phyloP scores from a whole-genome alignment of 257 asterid genomes.

The Solanum microdontum region DNA sequence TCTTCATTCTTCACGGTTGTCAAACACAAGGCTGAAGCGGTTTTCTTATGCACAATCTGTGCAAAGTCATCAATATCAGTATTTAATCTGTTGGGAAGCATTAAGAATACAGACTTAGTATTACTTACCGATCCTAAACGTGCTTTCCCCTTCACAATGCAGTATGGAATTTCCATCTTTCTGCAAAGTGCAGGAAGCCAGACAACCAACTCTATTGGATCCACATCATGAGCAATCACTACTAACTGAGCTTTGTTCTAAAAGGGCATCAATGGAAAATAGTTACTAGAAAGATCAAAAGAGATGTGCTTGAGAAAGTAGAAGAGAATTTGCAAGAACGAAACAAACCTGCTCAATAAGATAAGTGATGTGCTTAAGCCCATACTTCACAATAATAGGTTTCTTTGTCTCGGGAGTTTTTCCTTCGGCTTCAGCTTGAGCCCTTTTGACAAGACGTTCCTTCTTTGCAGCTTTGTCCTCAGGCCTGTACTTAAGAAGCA shows the following conservation, averaged over 20 bases:
- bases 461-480: slow-evolving; percentile 37
- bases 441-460: slow-evolving; percentile 32
- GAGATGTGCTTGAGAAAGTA: neutral
- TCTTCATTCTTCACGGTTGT: slow-evolving; percentile 42
- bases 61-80: neutral
- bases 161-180: slow-evolving; percentile 40
- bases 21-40: slow-evolving; percentile 31
- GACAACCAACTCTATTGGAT: slow-evolving; percentile 33
- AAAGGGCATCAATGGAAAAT: neutral
- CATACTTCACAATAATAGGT: slow-evolving; percentile 36
- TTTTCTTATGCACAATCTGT: slow-evolving; percentile 32
- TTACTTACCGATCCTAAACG: slow-evolving; percentile 21
- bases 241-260: slow-evolving; percentile 41
- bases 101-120: neutral
- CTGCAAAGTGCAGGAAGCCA: slow-evolving; percentile 32
- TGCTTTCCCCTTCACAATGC: slow-evolving; percentile 37
- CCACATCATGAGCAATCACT: slow-evolving; percentile 41
- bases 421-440: slow-evolving; percentile 42
- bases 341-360: slow-evolving; percentile 34
- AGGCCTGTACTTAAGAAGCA: slow-evolving; percentile 38
- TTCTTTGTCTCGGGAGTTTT: slow-evolving; percentile 29
- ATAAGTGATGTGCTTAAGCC: slow-evolving; percentile 33
- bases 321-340: neutral
- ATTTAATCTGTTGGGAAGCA: neutral
- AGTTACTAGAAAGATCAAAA: neutral